Evolutionary conservation across 371 early-diverging fungal species (phyloP).

Genomic region (Mucor mucedo): DNA sequence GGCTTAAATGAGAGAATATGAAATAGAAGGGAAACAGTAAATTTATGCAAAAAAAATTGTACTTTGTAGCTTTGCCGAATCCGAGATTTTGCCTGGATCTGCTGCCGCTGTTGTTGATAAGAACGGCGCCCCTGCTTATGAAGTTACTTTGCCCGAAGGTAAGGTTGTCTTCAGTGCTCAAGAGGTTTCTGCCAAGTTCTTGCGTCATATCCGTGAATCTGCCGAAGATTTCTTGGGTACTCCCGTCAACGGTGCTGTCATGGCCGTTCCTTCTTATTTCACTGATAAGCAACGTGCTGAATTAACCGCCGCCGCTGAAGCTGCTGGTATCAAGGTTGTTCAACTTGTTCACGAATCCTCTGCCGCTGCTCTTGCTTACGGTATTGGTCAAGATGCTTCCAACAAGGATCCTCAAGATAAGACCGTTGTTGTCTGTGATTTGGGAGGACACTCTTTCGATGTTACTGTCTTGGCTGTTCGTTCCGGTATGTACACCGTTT

Average conservation of each 20-base stretch:
- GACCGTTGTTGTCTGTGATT: slow-evolving; percentile 92
- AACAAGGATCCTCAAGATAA: slow-evolving; percentile 71
- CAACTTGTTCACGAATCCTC: slow-evolving; percentile 95
- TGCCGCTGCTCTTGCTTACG: slow-evolving; percentile 96
- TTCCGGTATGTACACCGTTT: slow-evolving; percentile 90
- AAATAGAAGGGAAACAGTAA: neutral
- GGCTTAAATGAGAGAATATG: neutral
- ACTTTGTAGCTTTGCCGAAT: slow-evolving; percentile 39
- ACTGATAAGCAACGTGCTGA: slow-evolving; percentile 85
- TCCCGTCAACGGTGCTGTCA: slow-evolving; percentile 83
- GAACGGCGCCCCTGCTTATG: slow-evolving; percentile 77
- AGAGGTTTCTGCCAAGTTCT: slow-evolving; percentile 79
- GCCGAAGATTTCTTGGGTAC: slow-evolving; percentile 89
- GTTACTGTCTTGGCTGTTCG: slow-evolving; percentile 87
- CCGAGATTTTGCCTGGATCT: slow-evolving; percentile 55
- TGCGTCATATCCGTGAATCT: slow-evolving; percentile 82
- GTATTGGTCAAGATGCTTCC: slow-evolving; percentile 65
- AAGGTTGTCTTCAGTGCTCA: slow-evolving; percentile 68
- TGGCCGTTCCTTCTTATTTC: slow-evolving; percentile 96
- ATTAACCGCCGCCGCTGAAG: slow-evolving; percentile 79
- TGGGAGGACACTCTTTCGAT: slow-evolving; percentile 96
- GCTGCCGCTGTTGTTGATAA: slow-evolving; percentile 72
- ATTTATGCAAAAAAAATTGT: neutral
- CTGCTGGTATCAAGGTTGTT: slow-evolving; percentile 89
- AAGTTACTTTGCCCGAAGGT: slow-evolving; percentile 70